These are phyloP conservation scores for Pouteria glomerata DNA, from an alignment of 148 eudicot species.

Conservation along the genomic window DNA sequence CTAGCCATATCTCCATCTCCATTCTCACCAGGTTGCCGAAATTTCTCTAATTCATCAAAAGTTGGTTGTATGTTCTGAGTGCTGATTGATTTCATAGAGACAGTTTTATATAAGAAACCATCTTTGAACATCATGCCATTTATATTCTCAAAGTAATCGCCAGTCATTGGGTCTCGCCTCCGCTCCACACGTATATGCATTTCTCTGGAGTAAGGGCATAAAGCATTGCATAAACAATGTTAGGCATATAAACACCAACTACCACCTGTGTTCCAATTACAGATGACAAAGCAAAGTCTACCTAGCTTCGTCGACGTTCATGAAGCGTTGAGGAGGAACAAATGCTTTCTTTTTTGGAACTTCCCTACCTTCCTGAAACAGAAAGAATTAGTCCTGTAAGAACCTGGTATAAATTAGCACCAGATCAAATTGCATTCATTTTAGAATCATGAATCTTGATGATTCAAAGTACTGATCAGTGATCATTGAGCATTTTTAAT, in stretches of 20 bases:
- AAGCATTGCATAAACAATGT: conserved; percentile 9
- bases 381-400: conserved; percentile 7
- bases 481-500: neutral
- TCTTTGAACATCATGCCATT: conserved; percentile 94
- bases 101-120: conserved; percentile 79
- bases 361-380: conserved; percentile 88
- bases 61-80: conserved; percentile 80
- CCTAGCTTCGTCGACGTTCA: conserved; percentile 97
- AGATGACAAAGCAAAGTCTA: conserved; percentile 20
- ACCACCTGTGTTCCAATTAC: neutral
- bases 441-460: neutral
- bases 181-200: conserved; percentile 89
- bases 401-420: neutral
- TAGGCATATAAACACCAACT: neutral
- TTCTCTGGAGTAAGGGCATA: conserved; percentile 41
- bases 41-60: conserved; percentile 95
- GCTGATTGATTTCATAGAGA: conserved; percentile 80
- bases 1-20: conserved; percentile 89
- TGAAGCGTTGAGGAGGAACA: conserved; percentile 82
- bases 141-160: conserved; percentile 79
- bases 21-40: conserved; percentile 67
- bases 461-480: neutral
- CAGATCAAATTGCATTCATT: neutral
- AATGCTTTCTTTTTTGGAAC: conserved; percentile 82
- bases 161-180: conserved; percentile 70